Evolutionary conservation across 2,329 filamentous ascomycete species (phyloP).

Genomic region (Pyricularia pennisetigena): DNA sequence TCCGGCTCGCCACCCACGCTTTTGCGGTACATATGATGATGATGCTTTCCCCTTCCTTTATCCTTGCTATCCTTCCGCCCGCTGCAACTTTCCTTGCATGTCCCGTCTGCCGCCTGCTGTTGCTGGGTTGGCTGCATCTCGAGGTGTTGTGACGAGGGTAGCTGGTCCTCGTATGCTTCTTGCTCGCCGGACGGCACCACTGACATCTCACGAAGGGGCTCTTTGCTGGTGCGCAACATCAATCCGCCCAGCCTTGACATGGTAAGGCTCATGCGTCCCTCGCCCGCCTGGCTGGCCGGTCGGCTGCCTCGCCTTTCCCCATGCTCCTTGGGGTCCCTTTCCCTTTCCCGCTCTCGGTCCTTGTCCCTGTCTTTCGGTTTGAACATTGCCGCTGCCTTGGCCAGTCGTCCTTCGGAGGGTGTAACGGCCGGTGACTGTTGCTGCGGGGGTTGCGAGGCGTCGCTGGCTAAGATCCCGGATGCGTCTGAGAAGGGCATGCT

Average conservation of each 20-base stretch:
- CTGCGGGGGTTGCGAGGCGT: background rate
- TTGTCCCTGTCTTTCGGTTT: conserved; percentile 16
- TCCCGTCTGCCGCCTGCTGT: background rate
- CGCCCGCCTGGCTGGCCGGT: conserved; percentile 47
- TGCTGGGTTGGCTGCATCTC: conserved; percentile 8
- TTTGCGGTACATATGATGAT: conserved; percentile 8
- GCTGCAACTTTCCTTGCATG: conserved; percentile 9
- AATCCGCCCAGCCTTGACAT: conserved; percentile 46
- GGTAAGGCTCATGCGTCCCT: conserved; percentile 45
- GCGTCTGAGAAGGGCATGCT: conserved; percentile 39
- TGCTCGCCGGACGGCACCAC: background rate
- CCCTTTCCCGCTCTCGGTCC: conserved; percentile 4
- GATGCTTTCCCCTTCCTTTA: conserved; percentile 15
- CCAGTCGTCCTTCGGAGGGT: conserved; percentile 46
- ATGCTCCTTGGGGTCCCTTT: conserved; percentile 6
- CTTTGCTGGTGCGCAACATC: conserved; percentile 37
- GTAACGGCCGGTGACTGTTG: conserved; percentile 26
- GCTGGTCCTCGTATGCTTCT: conserved; percentile 6
- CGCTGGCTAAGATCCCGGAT: background rate
- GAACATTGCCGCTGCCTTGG: conserved; percentile 47
- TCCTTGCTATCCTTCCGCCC: conserved; percentile 12
- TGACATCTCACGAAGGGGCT: conserved; percentile 26
- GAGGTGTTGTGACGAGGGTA: conserved; percentile 14
- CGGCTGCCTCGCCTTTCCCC: conserved; percentile 35
- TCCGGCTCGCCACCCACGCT: conserved; percentile 16